phyloP scores from a whole-genome alignment of 1,284 basidiomycete species.

The Anthracocystis setariae region DNA sequence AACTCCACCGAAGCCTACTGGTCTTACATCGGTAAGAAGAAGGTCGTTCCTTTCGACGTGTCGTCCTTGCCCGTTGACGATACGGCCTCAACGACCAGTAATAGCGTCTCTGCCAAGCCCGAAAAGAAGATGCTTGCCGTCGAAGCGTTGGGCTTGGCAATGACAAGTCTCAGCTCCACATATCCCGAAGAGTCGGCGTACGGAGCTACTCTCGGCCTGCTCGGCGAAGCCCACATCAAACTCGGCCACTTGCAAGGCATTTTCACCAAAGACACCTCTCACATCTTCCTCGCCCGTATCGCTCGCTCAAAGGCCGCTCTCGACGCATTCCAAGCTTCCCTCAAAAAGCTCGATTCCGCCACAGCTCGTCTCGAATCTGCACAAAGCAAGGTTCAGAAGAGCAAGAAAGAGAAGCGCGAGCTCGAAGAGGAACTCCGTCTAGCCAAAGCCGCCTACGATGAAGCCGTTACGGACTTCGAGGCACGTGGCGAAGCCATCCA shows the following conservation, averaged over 20 bases:
- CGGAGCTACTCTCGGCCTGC: slow-evolving; percentile 28
- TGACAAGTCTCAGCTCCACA: slow-evolving; percentile 30
- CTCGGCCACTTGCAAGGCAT: slow-evolving; percentile 37
- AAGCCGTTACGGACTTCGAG: slow-evolving; percentile 56
- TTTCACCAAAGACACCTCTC: slow-evolving; percentile 45
- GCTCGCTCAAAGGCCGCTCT: slow-evolving; percentile 44
- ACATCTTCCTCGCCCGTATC: slow-evolving; percentile 48
- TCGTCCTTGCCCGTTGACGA: slow-evolving; percentile 24
- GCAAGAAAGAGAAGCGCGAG: slow-evolving; percentile 61
- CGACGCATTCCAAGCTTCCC: slow-evolving; percentile 39
- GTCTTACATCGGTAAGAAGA: slow-evolving; percentile 48
- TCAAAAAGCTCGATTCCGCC: slow-evolving; percentile 53
- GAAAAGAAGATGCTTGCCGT: slow-evolving; percentile 46
- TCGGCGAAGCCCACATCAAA: slow-evolving; percentile 45
- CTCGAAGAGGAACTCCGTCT: slow-evolving; percentile 58
- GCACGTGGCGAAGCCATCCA: slow-evolving; percentile 47
- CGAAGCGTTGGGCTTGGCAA: slow-evolving; percentile 46
- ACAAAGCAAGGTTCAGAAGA: slow-evolving; percentile 57
- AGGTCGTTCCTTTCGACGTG: slow-evolving; percentile 41
- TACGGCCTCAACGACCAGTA: slow-evolving; percentile 17
- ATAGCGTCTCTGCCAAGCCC: slow-evolving; percentile 16
- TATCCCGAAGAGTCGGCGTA: slow-evolving; percentile 31
- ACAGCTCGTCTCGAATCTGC: slow-evolving; percentile 48
- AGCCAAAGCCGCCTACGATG: slow-evolving; percentile 56
- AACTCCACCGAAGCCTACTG: slow-evolving; percentile 47